These are phyloP conservation scores for Encephalitozoon hellem DNA, from an alignment of 371 early-diverging fungal species.

Conservation along the genomic window DNA sequence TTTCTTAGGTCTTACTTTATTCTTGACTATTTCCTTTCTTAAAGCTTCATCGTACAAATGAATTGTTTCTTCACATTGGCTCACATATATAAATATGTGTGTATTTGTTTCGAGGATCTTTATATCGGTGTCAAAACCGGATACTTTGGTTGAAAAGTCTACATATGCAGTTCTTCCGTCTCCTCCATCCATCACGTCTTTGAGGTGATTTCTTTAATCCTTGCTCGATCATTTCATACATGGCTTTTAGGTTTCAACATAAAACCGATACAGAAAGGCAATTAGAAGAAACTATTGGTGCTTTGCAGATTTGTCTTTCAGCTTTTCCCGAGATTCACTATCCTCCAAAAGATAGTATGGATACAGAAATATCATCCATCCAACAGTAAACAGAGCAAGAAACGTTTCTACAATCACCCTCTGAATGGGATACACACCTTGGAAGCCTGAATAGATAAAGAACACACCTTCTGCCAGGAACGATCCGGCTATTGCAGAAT, in stretches of 20 bases:
- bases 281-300: neutral
- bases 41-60: conserved; percentile 43
- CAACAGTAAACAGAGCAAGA: conserved; percentile 5
- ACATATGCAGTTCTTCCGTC: conserved; percentile 33
- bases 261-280: neutral
- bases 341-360: conserved; percentile 18
- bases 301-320: neutral
- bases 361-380: conserved; percentile 26
- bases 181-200: neutral
- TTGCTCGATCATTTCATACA: neutral
- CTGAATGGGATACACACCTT: neutral
- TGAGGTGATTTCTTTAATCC: neutral
- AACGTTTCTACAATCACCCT: neutral
- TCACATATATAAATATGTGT: conserved; percentile 48
- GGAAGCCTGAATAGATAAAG: neutral
- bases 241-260: neutral
- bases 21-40: conserved; percentile 5
- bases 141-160: conserved; percentile 29
- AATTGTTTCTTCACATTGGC: conserved; percentile 30
- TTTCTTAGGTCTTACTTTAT: conserved; percentile 19
- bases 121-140: conserved; percentile 29
- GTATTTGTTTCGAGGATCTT: conserved; percentile 41
- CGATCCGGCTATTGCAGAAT: neutral
- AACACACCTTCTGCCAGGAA: neutral
- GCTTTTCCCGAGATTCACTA: neutral